phyloP scores from a whole-genome alignment of 768 basidiomycete species.

The Pulveroboletus sp. region DNA sequence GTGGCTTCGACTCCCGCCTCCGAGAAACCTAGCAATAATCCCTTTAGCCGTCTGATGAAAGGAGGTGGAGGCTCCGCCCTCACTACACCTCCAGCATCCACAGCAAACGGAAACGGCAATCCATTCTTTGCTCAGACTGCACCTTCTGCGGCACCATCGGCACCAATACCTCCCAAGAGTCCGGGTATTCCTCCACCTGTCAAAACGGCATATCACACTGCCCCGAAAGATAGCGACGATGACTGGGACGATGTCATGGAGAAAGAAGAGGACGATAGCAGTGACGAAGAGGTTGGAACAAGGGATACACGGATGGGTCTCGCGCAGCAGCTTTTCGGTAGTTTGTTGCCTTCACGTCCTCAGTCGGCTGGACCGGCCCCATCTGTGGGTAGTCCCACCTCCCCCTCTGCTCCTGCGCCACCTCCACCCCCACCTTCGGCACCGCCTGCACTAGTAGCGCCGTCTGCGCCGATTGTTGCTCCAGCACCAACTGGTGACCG shows the following conservation, averaged over 20 bases:
- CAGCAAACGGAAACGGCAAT: conserved; percentile 53
- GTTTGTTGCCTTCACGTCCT: conserved; percentile 55
- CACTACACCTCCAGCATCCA: conserved; percentile 14
- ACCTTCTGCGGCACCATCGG: conserved; percentile 31
- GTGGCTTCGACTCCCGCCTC: conserved; percentile 16
- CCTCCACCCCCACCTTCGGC: conserved; percentile 35
- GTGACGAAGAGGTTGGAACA: conserved; percentile 73
- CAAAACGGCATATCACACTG: conserved; percentile 59
- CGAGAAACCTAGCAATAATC: conserved; percentile 66
- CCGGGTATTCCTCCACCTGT: conserved; percentile 40
- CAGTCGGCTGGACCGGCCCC: conserved; percentile 44
- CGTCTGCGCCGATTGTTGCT: conserved; percentile 27
- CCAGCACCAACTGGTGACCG: conserved; percentile 48
- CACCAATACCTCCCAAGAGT: conserved; percentile 35
- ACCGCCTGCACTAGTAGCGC: conserved; percentile 21
- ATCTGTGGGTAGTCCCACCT: conserved; percentile 20
- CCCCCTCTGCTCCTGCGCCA: conserved; percentile 33
- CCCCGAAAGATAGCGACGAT: conserved; percentile 55
- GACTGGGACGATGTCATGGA: conserved; percentile 87
- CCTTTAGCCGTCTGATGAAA: conserved; percentile 67
- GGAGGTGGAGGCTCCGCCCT: conserved; percentile 37
- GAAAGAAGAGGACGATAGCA: conserved; percentile 63
- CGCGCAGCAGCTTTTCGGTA: conserved; percentile 76
- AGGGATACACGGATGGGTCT: conserved; percentile 64
- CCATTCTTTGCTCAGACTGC: conserved; percentile 61